These are phyloP conservation scores for Blastobotrys americana DNA, from an alignment of 805 yeast species.

Conservation along the genomic window DNA sequence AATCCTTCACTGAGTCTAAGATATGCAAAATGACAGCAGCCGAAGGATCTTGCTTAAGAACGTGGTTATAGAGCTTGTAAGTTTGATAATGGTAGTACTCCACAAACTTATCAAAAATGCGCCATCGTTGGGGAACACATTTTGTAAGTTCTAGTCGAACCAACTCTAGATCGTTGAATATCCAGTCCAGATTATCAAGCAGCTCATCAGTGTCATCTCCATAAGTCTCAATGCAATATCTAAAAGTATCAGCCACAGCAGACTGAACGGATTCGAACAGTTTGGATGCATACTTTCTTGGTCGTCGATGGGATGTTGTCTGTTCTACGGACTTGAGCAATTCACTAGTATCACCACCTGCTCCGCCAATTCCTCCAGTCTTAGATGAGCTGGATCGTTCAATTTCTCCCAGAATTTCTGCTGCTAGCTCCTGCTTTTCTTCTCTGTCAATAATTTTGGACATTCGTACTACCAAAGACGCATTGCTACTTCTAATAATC, in stretches of 20 bases:
- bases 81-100: conserved; percentile 61
- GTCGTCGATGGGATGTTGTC: conserved; percentile 20
- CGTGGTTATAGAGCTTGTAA: conserved; percentile 53
- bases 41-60: conserved; percentile 66
- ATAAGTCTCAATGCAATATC: conserved; percentile 52
- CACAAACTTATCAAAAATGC: conserved; percentile 53
- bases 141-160: conserved; percentile 52
- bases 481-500: conserved; percentile 60
- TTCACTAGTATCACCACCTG: neutral
- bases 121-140: conserved; percentile 71
- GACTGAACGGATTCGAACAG: conserved; percentile 53
- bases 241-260: conserved; percentile 60
- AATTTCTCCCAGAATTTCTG: conserved; percentile 30
- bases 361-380: conserved; percentile 1
- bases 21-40: conserved; percentile 66
- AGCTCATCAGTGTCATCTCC: conserved; percentile 47
- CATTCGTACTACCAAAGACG: conserved; percentile 58
- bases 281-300: conserved; percentile 55
- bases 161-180: conserved; percentile 67
- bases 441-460: conserved; percentile 77
- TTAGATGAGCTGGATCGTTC: conserved; percentile 17
- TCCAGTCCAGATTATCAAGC: conserved; percentile 70
- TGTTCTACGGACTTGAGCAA: neutral
- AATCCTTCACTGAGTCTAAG: conserved; percentile 69
- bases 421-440: conserved; percentile 66